Evolutionary conservation across 495 filamentous ascomycete genomes (phyloP).

Genomic region (Daldinia vernicosa): DNA sequence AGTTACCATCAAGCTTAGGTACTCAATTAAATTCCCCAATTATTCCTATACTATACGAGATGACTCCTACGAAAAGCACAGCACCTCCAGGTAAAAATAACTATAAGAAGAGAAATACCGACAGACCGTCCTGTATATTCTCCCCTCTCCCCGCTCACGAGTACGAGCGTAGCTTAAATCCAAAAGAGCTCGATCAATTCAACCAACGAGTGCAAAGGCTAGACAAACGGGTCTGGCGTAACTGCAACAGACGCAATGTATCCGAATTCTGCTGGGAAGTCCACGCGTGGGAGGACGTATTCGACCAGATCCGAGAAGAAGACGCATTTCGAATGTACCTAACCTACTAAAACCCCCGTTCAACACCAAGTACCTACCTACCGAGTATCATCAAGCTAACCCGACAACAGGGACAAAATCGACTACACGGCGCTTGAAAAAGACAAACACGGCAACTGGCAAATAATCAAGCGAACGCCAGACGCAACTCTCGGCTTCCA

Average conservation of each 20-base stretch:
- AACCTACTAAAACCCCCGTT: too few relatives aligned
- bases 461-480: neutral
- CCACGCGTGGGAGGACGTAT: neutral
- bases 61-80: neutral
- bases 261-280: conserved; percentile 8
- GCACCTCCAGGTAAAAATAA: neutral
- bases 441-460: neutral
- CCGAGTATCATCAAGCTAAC: neutral
- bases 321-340: neutral
- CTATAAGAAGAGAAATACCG: neutral
- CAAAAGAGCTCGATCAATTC: neutral
- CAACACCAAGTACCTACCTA: too few relatives aligned
- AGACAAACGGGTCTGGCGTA: neutral
- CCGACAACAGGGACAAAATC: neutral
- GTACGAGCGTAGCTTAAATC: neutral
- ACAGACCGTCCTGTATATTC: neutral
- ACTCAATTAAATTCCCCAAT: neutral
- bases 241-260: neutral
- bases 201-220: neutral
- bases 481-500: neutral
- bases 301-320: neutral
- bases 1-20: neutral
- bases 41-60: neutral
- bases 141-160: neutral
- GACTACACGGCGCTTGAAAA: neutral